Evolutionary conservation across 1,284 basidiomycete genomes (phyloP).

Genomic region (Cryptococcus sp.): DNA sequence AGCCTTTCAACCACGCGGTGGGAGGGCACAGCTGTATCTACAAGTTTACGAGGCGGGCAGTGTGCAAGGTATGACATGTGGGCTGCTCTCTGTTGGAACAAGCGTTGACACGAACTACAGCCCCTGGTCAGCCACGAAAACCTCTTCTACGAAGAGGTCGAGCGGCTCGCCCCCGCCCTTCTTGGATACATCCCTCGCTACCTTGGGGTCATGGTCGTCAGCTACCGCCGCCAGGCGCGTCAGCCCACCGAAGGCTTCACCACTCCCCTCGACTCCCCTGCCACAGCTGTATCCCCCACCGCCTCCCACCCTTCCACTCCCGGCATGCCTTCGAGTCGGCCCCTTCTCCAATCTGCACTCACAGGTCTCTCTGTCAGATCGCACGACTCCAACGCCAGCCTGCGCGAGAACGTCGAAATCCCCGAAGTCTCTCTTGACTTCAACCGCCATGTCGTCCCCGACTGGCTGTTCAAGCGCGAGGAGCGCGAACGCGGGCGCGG

Average conservation of each 20-base stretch:
- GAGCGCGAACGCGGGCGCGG: not conserved
- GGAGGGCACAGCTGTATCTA: conserved; percentile 97
- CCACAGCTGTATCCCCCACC: conserved; percentile 29
- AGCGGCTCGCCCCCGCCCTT: conserved; percentile 84
- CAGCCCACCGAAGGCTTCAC: conserved; percentile 22
- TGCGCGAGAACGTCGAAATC: conserved; percentile 58
- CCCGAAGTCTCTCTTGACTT: conserved; percentile 86
- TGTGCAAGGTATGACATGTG: conserved; percentile 95
- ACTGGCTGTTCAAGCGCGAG: conserved; percentile 67
- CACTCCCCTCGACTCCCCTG: conserved; percentile 16
- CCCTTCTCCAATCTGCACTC: conserved; percentile 48
- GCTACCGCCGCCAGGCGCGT: conserved; percentile 64
- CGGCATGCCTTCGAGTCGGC: conserved; percentile 7
- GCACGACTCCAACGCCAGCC: conserved; percentile 40
- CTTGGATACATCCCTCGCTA: conserved; percentile 93
- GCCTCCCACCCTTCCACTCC: conserved; percentile 33
- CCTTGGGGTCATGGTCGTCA: conserved; percentile 96
- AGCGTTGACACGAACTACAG: conserved; percentile 51
- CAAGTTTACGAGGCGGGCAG: conserved; percentile 94
- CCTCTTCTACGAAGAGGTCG: conserved; percentile 95
- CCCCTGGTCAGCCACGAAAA: conserved; percentile 96
- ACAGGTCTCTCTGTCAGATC: conserved; percentile 33
- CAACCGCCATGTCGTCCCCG: conserved; percentile 92
- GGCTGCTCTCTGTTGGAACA: not conserved
- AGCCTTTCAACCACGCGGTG: conserved; percentile 96